These are phyloP conservation scores for Aspergillus sp. DNA, from an alignment of 2,329 filamentous ascomycete genomes.

Conservation along the genomic window DNA sequence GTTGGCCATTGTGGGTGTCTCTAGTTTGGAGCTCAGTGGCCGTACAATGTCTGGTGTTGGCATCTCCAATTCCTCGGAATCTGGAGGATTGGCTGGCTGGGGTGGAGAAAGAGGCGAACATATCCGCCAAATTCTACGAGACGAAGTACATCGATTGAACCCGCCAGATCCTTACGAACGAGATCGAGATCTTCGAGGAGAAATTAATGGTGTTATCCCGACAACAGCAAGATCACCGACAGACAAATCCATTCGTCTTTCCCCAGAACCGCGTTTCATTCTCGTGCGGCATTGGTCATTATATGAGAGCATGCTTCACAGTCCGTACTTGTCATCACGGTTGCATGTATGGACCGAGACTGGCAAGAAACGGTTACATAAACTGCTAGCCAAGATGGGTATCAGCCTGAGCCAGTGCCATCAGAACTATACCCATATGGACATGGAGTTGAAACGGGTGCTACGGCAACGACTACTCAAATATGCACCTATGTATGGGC, in stretches of 20 bases:
- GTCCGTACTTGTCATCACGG: slow-evolving; percentile 83
- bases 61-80: slow-evolving; percentile 49
- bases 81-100: slow-evolving; percentile 61
- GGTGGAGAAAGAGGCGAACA: slow-evolving; percentile 73
- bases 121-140: slow-evolving; percentile 76
- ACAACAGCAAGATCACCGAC: slow-evolving; percentile 83
- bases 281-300: slow-evolving; percentile 94
- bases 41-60: slow-evolving; percentile 75
- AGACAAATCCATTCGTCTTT: slow-evolving; percentile 84
- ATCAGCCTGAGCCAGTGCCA: slow-evolving; percentile 89
- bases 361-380: slow-evolving; percentile 82
- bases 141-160: slow-evolving; percentile 90
- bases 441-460: slow-evolving; percentile 89
- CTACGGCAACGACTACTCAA: slow-evolving; percentile 78
- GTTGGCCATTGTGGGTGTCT: slow-evolving; percentile 89
- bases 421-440: slow-evolving; percentile 96
- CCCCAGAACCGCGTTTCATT: slow-evolving; percentile 87
- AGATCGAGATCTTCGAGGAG: slow-evolving; percentile 56
- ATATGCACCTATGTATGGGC: slow-evolving; percentile 85
- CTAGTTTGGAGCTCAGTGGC: slow-evolving; percentile 87
- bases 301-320: slow-evolving; percentile 98
- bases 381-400: slow-evolving; percentile 95
- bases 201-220: slow-evolving; percentile 74
- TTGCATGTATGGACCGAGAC: slow-evolving; percentile 92
- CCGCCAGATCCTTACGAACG: slow-evolving; percentile 59